Base-by-base conservation (phyloP, 441 rosid genomes). In the Pelargonium fulgidum region DNA sequence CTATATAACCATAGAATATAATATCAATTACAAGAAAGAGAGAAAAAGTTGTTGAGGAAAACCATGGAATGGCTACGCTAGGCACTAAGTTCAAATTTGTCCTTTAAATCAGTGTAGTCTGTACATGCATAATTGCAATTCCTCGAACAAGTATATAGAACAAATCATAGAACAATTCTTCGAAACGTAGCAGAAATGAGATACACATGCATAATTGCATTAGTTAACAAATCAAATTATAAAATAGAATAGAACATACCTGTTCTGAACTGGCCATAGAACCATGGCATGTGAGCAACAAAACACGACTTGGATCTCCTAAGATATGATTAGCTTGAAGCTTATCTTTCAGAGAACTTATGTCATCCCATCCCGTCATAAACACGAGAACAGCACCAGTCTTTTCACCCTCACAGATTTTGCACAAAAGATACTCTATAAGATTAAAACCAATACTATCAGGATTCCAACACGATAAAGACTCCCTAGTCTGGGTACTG, bases 331-430 rank as follows among this genome's bases (percentile, higher is more conserved):
- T 97, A 68, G 98, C 92, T 81, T 90, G 90, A 69, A 94, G 82
- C 81, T 94, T 97, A 81, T 94, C 99, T 73, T 88, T 89, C 73
- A 94, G 77, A 73, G 86, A 85, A 78, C 89, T 94, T 75, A 92
- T 94, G 80, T 94, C 99, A 74, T 92, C 99, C 99, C 99, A 94
- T 52, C 99, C 99, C 74, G 99, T 94, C 92, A 94, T 85, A 84
- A 94, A 94, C 63, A 94, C 94, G 70, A 94, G 85, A 64, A 89
- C 96, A 79, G 96, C 97, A 48, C 99, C 98, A 20, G 90, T 82
- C 59, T 96, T 83, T 80, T 92, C 98, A 82, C 92, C 92, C 64
- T 98, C 90, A 71, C 99, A 90, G 76, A 92, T 90, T 81, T 94
- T 97, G 79, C 98, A 94, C 24, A 92, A 84, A 70, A 89, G 96